Percentiles rank a stretch among this genome's conserved stretches.
Conservation (phyloP, 2,329 filamentous ascomycete genomes). For the Aspergillus puulaauensis region DNA sequence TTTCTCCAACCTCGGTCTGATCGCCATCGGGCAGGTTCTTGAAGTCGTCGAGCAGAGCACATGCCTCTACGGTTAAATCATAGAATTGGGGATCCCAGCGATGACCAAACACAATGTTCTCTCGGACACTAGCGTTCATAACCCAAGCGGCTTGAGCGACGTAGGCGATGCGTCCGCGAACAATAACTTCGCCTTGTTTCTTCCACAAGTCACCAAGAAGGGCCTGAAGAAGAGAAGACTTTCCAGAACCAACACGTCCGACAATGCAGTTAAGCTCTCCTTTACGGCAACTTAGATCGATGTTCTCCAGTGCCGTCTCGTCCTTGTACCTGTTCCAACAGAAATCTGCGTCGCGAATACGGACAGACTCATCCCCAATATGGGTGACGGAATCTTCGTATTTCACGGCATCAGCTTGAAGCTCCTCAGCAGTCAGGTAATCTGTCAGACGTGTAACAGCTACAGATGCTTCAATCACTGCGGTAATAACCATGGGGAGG, state of each 20-base stretch:
- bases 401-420: conserved; percentile 80
- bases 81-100: conserved; percentile 93
- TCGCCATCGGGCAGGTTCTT: conserved; percentile 90
- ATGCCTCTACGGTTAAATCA: conserved; percentile 86
- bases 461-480: conserved; percentile 93
- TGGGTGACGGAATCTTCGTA: conserved; percentile 69
- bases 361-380: conserved; percentile 79
- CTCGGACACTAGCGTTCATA: conserved; percentile 94
- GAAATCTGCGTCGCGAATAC: conserved; percentile 81
- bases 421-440: conserved; percentile 83
- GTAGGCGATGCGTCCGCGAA: conserved; percentile 83
- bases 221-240: conserved; percentile 86
- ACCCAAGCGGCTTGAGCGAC: conserved; percentile 94
- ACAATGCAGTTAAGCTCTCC: conserved; percentile 92
- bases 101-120: conserved; percentile 96
- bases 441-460: conserved; percentile 81
- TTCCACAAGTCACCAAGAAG: conserved; percentile 93
- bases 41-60: conserved; percentile 88
- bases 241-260: conserved; percentile 89
- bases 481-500: conserved; percentile 95
- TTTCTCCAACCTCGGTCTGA: conserved; percentile 92
- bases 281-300: conserved; percentile 86
- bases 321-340: conserved; percentile 88
- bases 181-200: conserved; percentile 74
- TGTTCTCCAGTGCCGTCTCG: conserved; percentile 69